Percentiles rank a stretch among this genome's conserved stretches.
Evolutionary conservation across 2,329 filamentous ascomycete genomes (phyloP).

Genomic region (Fusarium redolens): DNA sequence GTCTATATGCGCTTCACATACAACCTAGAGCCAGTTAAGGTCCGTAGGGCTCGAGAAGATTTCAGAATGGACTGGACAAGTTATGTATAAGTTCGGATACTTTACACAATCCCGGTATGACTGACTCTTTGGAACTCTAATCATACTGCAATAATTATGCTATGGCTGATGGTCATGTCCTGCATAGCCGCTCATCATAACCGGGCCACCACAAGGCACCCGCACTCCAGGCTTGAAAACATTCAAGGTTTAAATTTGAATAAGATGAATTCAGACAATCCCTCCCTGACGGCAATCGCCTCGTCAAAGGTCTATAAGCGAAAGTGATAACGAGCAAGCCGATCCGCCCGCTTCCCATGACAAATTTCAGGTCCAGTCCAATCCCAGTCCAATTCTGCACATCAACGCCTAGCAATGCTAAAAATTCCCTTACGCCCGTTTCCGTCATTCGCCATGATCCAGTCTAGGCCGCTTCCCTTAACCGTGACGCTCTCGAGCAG

Average conservation of each 20-base stretch:
- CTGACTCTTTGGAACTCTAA: background rate
- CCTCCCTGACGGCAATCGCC: background rate
- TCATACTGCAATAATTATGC: background rate
- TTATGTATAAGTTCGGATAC: background rate
- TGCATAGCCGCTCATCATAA: background rate
- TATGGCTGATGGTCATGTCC: background rate
- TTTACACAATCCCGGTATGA: background rate
- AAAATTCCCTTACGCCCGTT: constrained; percentile 42
- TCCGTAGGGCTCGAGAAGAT: background rate
- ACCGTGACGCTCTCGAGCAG: constrained; percentile 63
- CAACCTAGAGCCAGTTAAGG: background rate
- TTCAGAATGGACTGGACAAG: background rate
- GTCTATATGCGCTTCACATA: background rate
- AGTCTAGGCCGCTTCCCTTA: constrained; percentile 26
- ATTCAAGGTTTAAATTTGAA: background rate
- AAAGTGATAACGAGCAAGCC: constrained; percentile 38
- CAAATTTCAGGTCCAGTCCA: constrained; percentile 28
- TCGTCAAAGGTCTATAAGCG: constrained; percentile 37
- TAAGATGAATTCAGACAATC: constrained; percentile 1
- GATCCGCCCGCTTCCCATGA: constrained; percentile 24
- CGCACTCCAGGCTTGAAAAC: background rate
- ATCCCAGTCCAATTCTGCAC: constrained; percentile 35
- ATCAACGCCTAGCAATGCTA: constrained; percentile 53
- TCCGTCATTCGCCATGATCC: background rate
- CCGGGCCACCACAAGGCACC: background rate